These are phyloP conservation scores for Aureobasidium sp. DNA, from an alignment of 2,329 filamentous ascomycete genomes.

Conservation along the genomic window DNA sequence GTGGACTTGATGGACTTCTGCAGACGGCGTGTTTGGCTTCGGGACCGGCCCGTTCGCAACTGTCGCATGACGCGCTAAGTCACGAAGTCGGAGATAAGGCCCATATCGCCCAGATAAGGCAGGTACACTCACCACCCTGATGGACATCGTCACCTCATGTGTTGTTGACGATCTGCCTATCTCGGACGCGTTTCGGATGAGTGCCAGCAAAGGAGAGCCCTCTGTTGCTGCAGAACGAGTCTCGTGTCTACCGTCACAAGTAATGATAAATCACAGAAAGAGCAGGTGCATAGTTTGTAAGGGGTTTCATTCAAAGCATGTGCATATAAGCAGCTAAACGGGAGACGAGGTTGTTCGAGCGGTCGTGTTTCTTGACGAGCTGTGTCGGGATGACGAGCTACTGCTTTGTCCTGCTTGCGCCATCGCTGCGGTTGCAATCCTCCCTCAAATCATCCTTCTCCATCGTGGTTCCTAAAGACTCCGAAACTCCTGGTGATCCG, in stretches of 20 bases:
- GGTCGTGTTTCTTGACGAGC: neutral
- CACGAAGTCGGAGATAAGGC: constrained; percentile 3
- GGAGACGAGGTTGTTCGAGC: neutral
- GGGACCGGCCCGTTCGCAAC: neutral
- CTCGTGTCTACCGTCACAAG: neutral
- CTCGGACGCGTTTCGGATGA: neutral
- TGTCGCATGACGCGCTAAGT: constrained; percentile 5
- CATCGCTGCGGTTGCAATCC: constrained; percentile 4
- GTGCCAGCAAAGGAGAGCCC: neutral
- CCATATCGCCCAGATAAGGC: neutral
- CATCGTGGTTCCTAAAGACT: constrained; percentile 7
- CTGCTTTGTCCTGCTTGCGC: constrained; percentile 1
- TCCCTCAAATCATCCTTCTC: constrained; percentile 8
- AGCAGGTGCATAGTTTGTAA: neutral
- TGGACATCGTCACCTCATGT: neutral
- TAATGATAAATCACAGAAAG: neutral
- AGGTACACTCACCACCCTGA: neutral
- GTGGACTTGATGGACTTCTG: neutral
- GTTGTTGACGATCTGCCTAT: neutral
- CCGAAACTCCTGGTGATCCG: constrained; percentile 11
- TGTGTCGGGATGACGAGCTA: neutral
- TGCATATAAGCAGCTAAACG: neutral
- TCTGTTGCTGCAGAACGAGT: neutral
- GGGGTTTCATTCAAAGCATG: constrained; percentile 15
- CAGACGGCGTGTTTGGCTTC: neutral